These are phyloP conservation scores for Eutypa lata DNA, from an alignment of 2,329 filamentous ascomycete genomes.

Conservation along the genomic window DNA sequence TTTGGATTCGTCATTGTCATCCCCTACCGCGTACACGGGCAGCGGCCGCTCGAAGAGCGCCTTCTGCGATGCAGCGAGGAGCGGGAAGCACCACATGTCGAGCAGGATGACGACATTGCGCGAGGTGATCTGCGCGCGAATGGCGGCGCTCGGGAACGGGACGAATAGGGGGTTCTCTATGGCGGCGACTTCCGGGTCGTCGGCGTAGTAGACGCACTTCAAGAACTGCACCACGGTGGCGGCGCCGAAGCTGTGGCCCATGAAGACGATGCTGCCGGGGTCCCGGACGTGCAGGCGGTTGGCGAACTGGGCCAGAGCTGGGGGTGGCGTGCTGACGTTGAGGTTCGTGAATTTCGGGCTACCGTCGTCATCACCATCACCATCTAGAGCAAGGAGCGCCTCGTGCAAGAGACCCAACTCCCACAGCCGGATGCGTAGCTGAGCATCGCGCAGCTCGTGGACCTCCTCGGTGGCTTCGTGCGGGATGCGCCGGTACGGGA, in stretches of 20 bases:
- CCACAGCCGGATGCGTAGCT: constrained; percentile 74
- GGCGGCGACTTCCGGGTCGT: constrained; percentile 39
- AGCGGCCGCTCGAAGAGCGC: constrained; percentile 71
- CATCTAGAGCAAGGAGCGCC: constrained; percentile 63
- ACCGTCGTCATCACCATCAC: constrained; percentile 39
- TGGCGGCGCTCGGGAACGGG: constrained; percentile 51
- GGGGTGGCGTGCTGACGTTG: constrained; percentile 46
- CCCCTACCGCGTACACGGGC: constrained; percentile 57
- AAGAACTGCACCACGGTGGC: constrained; percentile 72
- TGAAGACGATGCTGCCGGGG: constrained; percentile 71
- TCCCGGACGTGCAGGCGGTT: constrained; percentile 63
- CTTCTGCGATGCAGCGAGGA: constrained; percentile 59
- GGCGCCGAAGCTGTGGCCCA: constrained; percentile 79
- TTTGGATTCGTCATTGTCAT: neutral
- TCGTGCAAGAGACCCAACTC: constrained; percentile 72
- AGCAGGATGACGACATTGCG: constrained; percentile 65
- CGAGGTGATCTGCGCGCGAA: constrained; percentile 66
- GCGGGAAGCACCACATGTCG: constrained; percentile 77
- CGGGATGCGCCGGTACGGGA: constrained; percentile 52
- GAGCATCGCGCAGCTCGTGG: constrained; percentile 64
- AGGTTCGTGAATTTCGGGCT: constrained; percentile 44
- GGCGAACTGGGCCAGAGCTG: constrained; percentile 59
- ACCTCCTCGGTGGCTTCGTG: constrained; percentile 65
- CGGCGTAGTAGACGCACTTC: constrained; percentile 72
- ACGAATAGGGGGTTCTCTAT: constrained; percentile 59